Conservation (phyloP, 768 basidiomycete species). For the Mycena alexandri region DNA sequence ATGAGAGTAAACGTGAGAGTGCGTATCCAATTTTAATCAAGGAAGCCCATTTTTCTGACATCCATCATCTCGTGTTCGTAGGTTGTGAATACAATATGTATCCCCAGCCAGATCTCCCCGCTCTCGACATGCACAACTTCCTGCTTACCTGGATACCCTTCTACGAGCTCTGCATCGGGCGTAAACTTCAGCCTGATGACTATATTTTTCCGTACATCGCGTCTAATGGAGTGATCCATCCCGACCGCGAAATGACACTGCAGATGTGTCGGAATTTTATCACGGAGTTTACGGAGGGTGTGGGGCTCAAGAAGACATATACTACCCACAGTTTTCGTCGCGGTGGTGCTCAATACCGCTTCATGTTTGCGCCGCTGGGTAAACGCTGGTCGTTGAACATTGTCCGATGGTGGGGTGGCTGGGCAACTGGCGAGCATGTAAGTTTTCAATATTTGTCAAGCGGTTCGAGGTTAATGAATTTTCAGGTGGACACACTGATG, state of each 20-base stretch:
- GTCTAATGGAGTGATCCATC: slow-evolving; percentile 43
- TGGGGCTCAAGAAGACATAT: too few relatives aligned
- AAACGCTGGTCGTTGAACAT: slow-evolving; percentile 35
- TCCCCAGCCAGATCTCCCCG: slow-evolving; percentile 43
- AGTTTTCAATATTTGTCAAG: slow-evolving; percentile 32
- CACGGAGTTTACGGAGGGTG: neutral
- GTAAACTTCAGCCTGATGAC: slow-evolving; percentile 43
- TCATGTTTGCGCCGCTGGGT: slow-evolving; percentile 39
- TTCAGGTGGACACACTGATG: slow-evolving; percentile 50
- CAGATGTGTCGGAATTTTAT: too few relatives aligned
- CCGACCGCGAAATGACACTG: too few relatives aligned
- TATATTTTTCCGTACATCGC: slow-evolving; percentile 51
- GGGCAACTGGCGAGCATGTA: slow-evolving; percentile 34
- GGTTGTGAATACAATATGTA: slow-evolving; percentile 51
- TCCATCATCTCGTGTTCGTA: slow-evolving; percentile 13
- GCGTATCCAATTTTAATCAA: slow-evolving; percentile 11
- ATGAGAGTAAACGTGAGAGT: slow-evolving; percentile 38
- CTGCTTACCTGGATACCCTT: slow-evolving; percentile 42
- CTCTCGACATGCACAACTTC: slow-evolving; percentile 45
- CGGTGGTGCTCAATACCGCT: slow-evolving; percentile 45
- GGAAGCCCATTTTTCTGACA: neutral
- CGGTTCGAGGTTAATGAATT: neutral
- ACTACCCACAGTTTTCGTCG: slow-evolving; percentile 41
- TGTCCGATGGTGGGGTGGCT: slow-evolving; percentile 42
- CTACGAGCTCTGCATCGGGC: slow-evolving; percentile 37